A percentile compares a stretch with the other conserved stretches of the same genome.
These are phyloP conservation scores for Paulownia fortunei DNA, from an alignment of 257 asterid species.

Conservation along the genomic window DNA sequence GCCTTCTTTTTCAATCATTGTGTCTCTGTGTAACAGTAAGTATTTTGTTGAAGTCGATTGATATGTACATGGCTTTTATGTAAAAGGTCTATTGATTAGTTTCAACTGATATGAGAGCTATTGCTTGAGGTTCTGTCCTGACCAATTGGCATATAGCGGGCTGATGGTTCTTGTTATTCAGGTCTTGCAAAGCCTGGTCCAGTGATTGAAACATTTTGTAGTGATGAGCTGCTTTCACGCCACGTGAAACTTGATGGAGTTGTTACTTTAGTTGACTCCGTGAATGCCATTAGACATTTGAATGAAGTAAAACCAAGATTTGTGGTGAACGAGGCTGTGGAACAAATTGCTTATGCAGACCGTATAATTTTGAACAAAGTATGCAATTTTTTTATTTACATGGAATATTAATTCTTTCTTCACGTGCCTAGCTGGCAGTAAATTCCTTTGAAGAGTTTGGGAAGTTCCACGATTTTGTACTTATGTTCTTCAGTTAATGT, in stretches of 20 bases:
- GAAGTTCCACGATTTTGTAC: slow-evolving; percentile 18
- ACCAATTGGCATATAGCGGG: background rate
- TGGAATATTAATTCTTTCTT: background rate
- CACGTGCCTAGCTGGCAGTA: slow-evolving; percentile 19
- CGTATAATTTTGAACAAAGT: slow-evolving; percentile 88
- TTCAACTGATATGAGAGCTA: slow-evolving; percentile 10
- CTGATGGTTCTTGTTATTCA: slow-evolving; percentile 40
- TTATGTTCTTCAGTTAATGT: slow-evolving; percentile 36
- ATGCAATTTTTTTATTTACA: slow-evolving; percentile 13
- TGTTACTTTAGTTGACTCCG: slow-evolving; percentile 88
- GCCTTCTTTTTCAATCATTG: background rate
- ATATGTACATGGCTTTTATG: background rate
- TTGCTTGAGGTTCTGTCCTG: background rate
- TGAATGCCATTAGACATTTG: slow-evolving; percentile 78
- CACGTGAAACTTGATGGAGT: slow-evolving; percentile 97
- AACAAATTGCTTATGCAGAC: slow-evolving; percentile 97
- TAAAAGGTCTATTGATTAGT: slow-evolving; percentile 7
- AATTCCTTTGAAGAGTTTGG: slow-evolving; percentile 25
- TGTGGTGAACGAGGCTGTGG: slow-evolving; percentile 96
- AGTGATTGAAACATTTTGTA: slow-evolving; percentile 90
- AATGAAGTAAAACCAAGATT: slow-evolving; percentile 92
- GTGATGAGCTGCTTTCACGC: slow-evolving; percentile 82
- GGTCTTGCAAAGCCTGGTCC: slow-evolving; percentile 99
- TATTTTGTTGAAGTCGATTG: slow-evolving; percentile 12
- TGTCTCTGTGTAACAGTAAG: background rate